Percentiles rank a stretch among this genome's conserved stretches.
Conservation (phyloP, 495 filamentous ascomycete species). For the Daldinia childiae region DNA sequence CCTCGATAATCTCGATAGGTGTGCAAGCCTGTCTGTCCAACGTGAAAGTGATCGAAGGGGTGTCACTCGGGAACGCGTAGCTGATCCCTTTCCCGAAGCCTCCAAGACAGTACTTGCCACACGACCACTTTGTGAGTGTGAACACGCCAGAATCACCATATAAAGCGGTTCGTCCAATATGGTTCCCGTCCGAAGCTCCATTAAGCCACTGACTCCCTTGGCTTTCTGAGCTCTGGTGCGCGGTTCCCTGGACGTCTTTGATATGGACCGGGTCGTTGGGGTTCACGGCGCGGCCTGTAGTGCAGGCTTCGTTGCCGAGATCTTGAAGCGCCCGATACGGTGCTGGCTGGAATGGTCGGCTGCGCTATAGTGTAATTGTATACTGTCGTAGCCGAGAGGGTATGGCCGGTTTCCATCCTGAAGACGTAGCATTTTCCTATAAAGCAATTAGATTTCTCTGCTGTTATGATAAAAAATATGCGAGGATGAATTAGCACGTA, state of each 20-base stretch:
- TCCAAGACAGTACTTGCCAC: conserved; percentile 25
- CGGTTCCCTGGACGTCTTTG: conserved; percentile 18
- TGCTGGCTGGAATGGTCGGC: conserved; percentile 25
- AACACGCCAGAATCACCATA: conserved; percentile 20
- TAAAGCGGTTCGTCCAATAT: conserved; percentile 11
- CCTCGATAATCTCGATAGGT: conserved; percentile 22
- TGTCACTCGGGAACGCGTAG: conserved; percentile 21
- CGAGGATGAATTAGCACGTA: background rate
- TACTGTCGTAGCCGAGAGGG: conserved; percentile 27
- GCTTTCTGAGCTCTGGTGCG: conserved; percentile 10
- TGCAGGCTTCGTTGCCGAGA: conserved; percentile 24
- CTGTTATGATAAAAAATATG: background rate
- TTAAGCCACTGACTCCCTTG: conserved; percentile 26
- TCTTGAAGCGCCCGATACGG: conserved; percentile 18
- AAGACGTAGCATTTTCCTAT: conserved; percentile 24
- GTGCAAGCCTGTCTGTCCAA: conserved; percentile 19
- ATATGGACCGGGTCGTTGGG: conserved; percentile 21
- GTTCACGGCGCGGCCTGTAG: conserved; percentile 12
- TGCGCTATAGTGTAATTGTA: conserved; percentile 18
- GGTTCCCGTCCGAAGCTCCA: conserved; percentile 16
- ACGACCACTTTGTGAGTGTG: conserved; percentile 26
- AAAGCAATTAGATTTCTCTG: background rate
- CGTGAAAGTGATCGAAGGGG: conserved; percentile 14
- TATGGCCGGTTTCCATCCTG: conserved; percentile 22
- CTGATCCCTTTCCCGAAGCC: conserved; percentile 15